These are phyloP conservation scores for Phaseolus lunatus DNA, from an alignment of 306 rosid species.

Conservation along the genomic window DNA sequence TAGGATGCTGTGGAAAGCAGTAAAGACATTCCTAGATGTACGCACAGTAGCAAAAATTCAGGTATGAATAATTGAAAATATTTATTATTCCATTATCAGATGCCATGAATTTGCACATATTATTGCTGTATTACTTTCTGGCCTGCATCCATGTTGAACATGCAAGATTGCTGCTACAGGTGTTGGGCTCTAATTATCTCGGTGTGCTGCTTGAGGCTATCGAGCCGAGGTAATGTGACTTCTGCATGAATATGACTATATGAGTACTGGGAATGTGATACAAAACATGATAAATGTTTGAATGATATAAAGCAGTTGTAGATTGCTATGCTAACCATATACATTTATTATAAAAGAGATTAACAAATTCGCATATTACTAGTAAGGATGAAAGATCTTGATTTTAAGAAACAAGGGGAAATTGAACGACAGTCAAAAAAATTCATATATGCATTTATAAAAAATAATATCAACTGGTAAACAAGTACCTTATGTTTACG, in stretches of 20 bases:
- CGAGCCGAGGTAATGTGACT: conserved; percentile 65
- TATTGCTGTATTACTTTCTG: background rate
- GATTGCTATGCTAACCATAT: background rate
- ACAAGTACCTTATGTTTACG: too few species aligned
- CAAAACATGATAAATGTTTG: background rate
- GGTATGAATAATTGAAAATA: conserved; percentile 49
- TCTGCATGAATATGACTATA: background rate
- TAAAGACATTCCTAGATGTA: conserved; percentile 73
- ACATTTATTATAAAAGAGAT: background rate
- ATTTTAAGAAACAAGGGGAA: background rate
- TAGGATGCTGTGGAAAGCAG: conserved; percentile 82
- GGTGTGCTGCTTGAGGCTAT: conserved; percentile 59
- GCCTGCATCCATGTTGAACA: conserved; percentile 15
- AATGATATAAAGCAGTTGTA: background rate
- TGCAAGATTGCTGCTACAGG: conserved; percentile 58
- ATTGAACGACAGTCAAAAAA: background rate
- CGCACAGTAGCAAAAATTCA: conserved; percentile 82
- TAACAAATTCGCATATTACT: background rate
- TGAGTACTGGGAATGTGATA: too few species aligned
- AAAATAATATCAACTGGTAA: too few species aligned
- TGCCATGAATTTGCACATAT: conserved; percentile 11
- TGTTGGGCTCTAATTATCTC: conserved; percentile 69
- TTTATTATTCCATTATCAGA: conserved; percentile 14
- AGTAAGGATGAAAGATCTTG: background rate
- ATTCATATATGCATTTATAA: background rate